Evolutionary conservation across 2,329 filamentous ascomycete genomes (phyloP).

Genomic region (Hypoxylon sp.): DNA sequence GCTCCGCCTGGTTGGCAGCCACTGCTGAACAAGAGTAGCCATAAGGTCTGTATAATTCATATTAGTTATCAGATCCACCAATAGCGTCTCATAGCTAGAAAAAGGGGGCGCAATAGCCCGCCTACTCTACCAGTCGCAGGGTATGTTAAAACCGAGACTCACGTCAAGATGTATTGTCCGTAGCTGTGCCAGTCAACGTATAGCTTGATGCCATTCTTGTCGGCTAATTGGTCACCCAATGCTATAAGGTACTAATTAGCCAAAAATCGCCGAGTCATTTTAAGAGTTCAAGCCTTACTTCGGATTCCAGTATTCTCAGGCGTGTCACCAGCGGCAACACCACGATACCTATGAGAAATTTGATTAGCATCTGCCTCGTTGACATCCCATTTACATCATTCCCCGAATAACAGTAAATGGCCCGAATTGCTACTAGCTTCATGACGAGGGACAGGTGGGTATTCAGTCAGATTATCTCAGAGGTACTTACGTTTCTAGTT

Average conservation of each 20-base stretch:
- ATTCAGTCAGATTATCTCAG: not conserved
- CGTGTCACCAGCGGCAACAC: conserved; percentile 60
- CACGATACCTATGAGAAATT: conserved; percentile 59
- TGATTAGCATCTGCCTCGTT: conserved; percentile 12
- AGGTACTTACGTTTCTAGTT: conserved; percentile 50
- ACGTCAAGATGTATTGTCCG: conserved; percentile 53
- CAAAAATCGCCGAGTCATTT: not conserved
- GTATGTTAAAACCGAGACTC: conserved; percentile 10
- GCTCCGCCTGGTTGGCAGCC: conserved; percentile 47
- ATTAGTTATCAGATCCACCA: conserved; percentile 10
- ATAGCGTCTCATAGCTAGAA: conserved; percentile 2
- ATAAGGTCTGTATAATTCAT: conserved; percentile 45
- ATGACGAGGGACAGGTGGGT: no score
- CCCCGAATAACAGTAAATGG: not conserved
- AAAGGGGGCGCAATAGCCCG: not conserved
- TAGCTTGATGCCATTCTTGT: conserved; percentile 49
- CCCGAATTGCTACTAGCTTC: not conserved
- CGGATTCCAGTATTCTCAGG: conserved; percentile 63
- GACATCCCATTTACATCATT: not conserved
- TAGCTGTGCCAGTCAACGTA: conserved; percentile 54
- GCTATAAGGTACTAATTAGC: conserved; percentile 54
- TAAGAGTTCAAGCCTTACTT: conserved; percentile 38
- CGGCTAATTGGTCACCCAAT: conserved; percentile 62
- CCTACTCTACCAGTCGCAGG: not conserved
- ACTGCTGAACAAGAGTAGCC: conserved; percentile 51